Evolutionary conservation across 2,329 filamentous ascomycete genomes (phyloP).

Genomic region (Phaeosphaeriaceae sp.): DNA sequence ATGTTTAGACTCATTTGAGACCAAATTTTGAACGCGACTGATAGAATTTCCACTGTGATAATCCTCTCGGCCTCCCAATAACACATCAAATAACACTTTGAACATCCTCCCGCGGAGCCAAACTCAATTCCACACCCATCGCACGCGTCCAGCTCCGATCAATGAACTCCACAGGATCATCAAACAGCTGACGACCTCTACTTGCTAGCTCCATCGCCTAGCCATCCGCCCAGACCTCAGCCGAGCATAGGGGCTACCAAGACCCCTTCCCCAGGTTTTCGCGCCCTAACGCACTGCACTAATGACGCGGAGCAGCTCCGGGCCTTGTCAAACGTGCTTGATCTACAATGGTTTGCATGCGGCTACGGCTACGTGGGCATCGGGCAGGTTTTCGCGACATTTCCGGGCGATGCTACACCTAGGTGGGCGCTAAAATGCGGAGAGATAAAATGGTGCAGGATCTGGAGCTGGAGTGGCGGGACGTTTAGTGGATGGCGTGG

Average conservation of each 20-base stretch:
- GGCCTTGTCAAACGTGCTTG: background rate
- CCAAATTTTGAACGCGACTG: too few relatives aligned
- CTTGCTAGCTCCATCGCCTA: conserved; percentile 1
- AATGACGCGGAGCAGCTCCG: background rate
- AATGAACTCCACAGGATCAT: background rate
- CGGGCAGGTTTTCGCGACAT: background rate
- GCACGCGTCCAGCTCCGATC: background rate
- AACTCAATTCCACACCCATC: background rate
- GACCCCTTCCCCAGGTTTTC: conserved; percentile 2
- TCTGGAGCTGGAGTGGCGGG: background rate
- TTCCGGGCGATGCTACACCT: background rate
- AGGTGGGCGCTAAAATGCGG: background rate
- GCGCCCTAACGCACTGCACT: background rate
- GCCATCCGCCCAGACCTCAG: background rate
- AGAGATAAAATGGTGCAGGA: background rate
- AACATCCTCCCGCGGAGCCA: too few relatives aligned
- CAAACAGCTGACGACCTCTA: background rate
- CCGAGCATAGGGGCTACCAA: background rate
- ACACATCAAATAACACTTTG: too few relatives aligned
- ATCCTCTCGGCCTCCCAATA: too few relatives aligned
- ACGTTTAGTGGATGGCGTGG: background rate
- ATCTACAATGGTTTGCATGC: background rate
- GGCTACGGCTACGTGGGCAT: background rate
- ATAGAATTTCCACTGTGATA: too few relatives aligned
- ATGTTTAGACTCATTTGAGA: too few relatives aligned